Base-by-base conservation (phyloP, 192 early-diverging fungal species). In the Podila clonocystis region DNA sequence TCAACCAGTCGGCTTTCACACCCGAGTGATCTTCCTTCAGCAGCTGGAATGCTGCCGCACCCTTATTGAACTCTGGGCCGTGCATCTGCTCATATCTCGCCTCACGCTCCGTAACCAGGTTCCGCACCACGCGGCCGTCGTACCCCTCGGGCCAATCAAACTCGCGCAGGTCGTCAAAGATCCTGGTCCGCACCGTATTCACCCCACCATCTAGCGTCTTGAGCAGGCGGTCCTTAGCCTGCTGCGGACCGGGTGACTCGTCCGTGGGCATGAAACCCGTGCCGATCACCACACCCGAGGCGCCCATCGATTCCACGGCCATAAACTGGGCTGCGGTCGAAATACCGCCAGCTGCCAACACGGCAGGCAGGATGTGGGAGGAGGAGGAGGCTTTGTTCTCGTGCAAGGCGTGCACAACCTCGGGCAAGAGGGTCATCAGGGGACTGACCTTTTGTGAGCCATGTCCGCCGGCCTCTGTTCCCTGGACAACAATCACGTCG, bases 401-500 rank as follows among this genome's bases (percentile, higher is more conserved):
- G 29, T 76, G 33, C n/a, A 85, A 33, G 8, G 67, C 70, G 4
- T 74, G 52, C 13, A 75, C 15, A 17, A 65, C 64, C n/a, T 75
- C 77, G 1, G 84, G 85, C 8, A 84, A 4, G 11, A 86, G 59
- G 17, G 78, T 75, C 67, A 83, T 30, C 28, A 75, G 20, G 22
- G 75, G 69, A 15, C 33, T 49, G 20, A 63, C 58, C 17, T 64
- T 50, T 22, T 70, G 66, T 17, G 68, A 63, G 8, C 86, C 86
- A 67, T 87, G 86, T 26, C 87, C 87, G 6, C 87, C 87, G 3
- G 87, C 58, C 34, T 87, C 87, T 19, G 73, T 79, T 15, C 87
- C 87, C 60, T 88, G 87, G 9, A 83, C 61, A 4, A 88, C 87
- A 62, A 88, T 74, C 8, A 88, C 84, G 59, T 88, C 87, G 20